These are phyloP conservation scores for Rhinocladiella similis DNA, from an alignment of 2,329 filamentous ascomycete genomes.

Conservation along the genomic window DNA sequence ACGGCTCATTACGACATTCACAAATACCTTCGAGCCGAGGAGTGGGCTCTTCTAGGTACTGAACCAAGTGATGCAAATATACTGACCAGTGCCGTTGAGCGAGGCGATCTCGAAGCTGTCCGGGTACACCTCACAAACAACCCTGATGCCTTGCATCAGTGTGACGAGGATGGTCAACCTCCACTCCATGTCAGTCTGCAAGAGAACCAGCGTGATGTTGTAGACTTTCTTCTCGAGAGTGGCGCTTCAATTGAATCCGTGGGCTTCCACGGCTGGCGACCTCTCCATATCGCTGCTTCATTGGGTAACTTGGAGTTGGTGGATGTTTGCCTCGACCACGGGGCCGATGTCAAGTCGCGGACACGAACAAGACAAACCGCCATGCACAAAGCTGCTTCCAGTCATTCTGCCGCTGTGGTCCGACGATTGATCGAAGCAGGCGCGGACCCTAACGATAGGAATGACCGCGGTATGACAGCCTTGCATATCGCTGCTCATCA, in stretches of 20 bases:
- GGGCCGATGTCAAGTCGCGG: constrained; percentile 15
- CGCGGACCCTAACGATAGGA: constrained; percentile 36
- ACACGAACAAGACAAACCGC: constrained; percentile 25
- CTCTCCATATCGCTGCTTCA: constrained; percentile 29
- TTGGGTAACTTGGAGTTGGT: constrained; percentile 25
- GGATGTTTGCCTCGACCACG: constrained; percentile 19
- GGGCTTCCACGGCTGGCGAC: constrained; percentile 27
- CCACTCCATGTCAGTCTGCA: constrained; percentile 27
- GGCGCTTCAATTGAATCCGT: constrained; percentile 24
- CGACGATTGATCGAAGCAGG: constrained; percentile 38
- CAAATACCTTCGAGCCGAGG: constrained; percentile 25
- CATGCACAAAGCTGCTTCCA: constrained; percentile 27
- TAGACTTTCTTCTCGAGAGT: constrained; percentile 23
- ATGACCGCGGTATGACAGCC: constrained; percentile 38
- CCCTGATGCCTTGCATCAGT: constrained; percentile 10
- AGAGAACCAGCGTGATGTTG: constrained; percentile 13
- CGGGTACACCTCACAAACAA: constrained; percentile 11
- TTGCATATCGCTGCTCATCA: constrained; percentile 43
- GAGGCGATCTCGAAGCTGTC: constrained; percentile 13
- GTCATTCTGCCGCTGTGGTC: constrained; percentile 22
- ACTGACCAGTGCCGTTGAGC: constrained; percentile 24
- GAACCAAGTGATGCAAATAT: constrained; percentile 9
- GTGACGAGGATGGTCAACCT: constrained; percentile 25
- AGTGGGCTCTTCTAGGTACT: constrained; percentile 16
- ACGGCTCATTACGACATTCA: constrained; percentile 29